Conservation (phyloP, 169 alveolate species). For the Cryptosporidium baileyi region DNA sequence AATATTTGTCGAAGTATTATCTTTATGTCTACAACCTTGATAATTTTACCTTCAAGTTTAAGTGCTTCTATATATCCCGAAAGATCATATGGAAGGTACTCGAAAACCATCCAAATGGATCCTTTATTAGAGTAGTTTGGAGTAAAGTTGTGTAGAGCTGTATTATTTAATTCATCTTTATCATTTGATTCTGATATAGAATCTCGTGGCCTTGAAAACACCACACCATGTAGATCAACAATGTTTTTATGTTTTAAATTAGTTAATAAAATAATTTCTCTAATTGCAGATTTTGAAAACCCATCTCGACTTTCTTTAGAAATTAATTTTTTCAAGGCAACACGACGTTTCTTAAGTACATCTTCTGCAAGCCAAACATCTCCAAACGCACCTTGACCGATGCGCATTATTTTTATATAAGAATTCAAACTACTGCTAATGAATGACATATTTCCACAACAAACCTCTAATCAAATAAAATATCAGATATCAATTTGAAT, state of each 20-base stretch:
- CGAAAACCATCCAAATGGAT: conserved; percentile 86
- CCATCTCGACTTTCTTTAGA: conserved; percentile 87
- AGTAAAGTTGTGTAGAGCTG: neutral
- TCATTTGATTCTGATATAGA: neutral
- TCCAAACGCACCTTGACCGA: conserved; percentile 91
- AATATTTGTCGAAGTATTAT: conserved; percentile 82
- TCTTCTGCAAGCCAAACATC: conserved; percentile 91
- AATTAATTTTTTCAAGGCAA: conserved; percentile 85
- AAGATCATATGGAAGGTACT: conserved; percentile 84
- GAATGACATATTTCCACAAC: neutral
- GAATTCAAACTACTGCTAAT: conserved; percentile 24
- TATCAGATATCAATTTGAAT: no score
- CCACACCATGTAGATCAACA: conserved; percentile 82
- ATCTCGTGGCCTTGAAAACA: conserved; percentile 75
- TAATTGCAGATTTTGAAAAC: conserved; percentile 85
- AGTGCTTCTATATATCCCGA: conserved; percentile 85
- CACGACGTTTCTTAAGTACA: conserved; percentile 77
- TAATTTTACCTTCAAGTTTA: conserved; percentile 71
- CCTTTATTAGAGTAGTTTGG: conserved; percentile 46
- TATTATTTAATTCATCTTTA: neutral
- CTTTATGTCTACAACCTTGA: conserved; percentile 78
- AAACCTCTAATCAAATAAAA: no score
- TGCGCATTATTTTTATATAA: conserved; percentile 85
- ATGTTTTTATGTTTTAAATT: conserved; percentile 82
- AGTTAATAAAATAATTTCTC: conserved; percentile 83